These are phyloP conservation scores for Chlorella sp. DNA, from an alignment of 139 green algal species.

Conservation along the genomic window DNA sequence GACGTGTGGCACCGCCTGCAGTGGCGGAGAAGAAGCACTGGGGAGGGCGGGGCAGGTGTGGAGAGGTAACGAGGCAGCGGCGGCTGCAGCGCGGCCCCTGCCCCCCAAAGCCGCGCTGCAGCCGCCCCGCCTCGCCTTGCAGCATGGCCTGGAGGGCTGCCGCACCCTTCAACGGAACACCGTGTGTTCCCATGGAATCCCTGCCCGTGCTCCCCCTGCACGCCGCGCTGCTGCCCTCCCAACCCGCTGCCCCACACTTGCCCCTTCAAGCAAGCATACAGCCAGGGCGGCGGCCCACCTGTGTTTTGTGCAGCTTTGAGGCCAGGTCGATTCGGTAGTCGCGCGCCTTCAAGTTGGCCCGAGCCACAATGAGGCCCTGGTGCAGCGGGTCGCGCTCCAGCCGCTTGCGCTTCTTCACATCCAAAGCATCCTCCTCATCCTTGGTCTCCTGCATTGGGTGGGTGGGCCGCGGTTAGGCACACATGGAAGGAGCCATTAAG, in stretches of 20 bases:
- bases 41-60: background rate
- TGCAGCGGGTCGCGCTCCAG: slow-evolving; percentile 88
- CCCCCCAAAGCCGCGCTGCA: background rate
- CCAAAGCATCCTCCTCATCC: slow-evolving; percentile 68
- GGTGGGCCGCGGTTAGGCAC: background rate
- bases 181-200: no score
- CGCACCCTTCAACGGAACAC: background rate
- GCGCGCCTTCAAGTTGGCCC: slow-evolving; percentile 75
- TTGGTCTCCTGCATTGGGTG: slow-evolving; percentile 40
- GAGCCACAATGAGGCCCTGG: slow-evolving; percentile 88
- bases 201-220: no score
- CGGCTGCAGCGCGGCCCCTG: no score
- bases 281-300: slow-evolving; percentile 57
- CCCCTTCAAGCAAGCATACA: background rate
- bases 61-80: no score
- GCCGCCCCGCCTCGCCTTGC: no score
- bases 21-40: background rate
- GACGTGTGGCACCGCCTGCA: no score
- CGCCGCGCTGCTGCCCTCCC: no score
- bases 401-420: slow-evolving; percentile 77
- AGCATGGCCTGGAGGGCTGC: background rate
- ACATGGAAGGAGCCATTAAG: background rate
- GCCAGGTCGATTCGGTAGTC: slow-evolving; percentile 85
- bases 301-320: slow-evolving; percentile 78
- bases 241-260: no score